Base-by-base conservation (phyloP, 495 filamentous ascomycete species). In the Neurospora africana region DNA sequence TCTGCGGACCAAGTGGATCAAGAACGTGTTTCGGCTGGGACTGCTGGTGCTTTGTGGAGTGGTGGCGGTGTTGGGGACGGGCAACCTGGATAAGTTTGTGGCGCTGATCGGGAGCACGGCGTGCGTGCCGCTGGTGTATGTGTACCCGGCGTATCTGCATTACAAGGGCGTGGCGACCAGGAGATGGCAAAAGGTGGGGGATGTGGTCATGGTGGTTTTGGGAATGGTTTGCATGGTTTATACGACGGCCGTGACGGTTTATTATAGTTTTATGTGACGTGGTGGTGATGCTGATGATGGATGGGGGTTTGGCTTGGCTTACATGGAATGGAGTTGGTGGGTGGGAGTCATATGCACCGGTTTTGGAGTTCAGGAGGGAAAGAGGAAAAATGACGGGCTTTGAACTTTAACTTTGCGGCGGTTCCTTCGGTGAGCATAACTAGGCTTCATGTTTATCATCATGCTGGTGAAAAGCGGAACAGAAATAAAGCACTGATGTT, bases 111-210 rank as follows among this genome's bases (percentile, higher is more conserved):
- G 89, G 0, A 84, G 81, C 23, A 86, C 88, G 71, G 89, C 89
- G 4, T 91, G 89, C 69, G 86, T 99, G 72, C 95, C 95, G 13
- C 82, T 99, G 68, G 95, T 98, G 67, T 98, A 97, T 79, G 93
- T 99, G 43, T 99, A 99, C 80, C 96, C 95, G 71, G 83, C 89
- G 5, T 88, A 81, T 69, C 75, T 91, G 71, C 89, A 91, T 76
- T 89, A 82, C 72, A 86, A 84, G 71, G 88, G 86, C 2, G 80
- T 89, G 21, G 89, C 89, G 13, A 79, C 79, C 23, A 83, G 81
- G 4, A 77, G 74, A 73, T 80, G 78, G 75, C 83, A 72, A 4
- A 88, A 85, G 77, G 72, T 78, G 13, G 85, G 83, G 1, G 89
- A 91, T 78, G 35, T 88, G 17, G 69, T 81, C 0, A 82, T 91